Percentiles rank a stretch among this genome's conserved stretches.
Evolutionary conservation across 169 alveolate genomes (phyloP).

Genomic region (Babesia caballi): DNA sequence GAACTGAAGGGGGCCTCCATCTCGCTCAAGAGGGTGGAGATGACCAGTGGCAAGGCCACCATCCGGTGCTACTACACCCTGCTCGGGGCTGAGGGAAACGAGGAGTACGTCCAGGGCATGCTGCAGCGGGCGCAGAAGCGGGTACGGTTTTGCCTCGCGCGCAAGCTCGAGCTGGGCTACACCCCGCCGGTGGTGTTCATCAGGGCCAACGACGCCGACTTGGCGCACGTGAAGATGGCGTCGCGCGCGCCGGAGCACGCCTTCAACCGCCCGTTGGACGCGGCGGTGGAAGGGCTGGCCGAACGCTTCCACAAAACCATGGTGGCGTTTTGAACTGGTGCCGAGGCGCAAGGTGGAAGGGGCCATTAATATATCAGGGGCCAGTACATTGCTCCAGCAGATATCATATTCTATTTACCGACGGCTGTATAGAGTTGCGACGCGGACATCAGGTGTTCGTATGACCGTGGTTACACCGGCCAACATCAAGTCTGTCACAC

Average conservation of each 20-base stretch:
- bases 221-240: constrained; percentile 18
- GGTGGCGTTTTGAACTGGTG: constrained; percentile 11
- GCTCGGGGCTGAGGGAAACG: constrained; percentile 52
- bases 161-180: constrained; percentile 75
- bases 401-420: too few relatives aligned
- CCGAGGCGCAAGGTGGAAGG: too few relatives aligned
- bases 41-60: constrained; percentile 67
- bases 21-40: constrained; percentile 70
- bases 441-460: too few relatives aligned
- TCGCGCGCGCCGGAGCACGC: constrained; percentile 27
- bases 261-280: constrained; percentile 35
- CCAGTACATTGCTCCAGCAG: too few relatives aligned
- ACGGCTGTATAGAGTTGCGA: too few relatives aligned
- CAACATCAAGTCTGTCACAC: too few relatives aligned
- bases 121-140: constrained; percentile 61
- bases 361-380: too few relatives aligned
- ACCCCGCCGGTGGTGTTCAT: constrained; percentile 78
- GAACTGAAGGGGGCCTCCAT: constrained; percentile 68
- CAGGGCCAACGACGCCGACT: constrained; percentile 29
- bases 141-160: constrained; percentile 70
- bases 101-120: constrained; percentile 57
- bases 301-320: constrained; percentile 20
- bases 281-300: not conserved
- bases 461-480: too few relatives aligned
- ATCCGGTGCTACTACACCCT: constrained; percentile 72